Evolutionary conservation across 2,329 filamentous ascomycete species (phyloP), one percentile per base, ranked within the genome.

Genomic region (Hypomyces rosellus): DNA sequence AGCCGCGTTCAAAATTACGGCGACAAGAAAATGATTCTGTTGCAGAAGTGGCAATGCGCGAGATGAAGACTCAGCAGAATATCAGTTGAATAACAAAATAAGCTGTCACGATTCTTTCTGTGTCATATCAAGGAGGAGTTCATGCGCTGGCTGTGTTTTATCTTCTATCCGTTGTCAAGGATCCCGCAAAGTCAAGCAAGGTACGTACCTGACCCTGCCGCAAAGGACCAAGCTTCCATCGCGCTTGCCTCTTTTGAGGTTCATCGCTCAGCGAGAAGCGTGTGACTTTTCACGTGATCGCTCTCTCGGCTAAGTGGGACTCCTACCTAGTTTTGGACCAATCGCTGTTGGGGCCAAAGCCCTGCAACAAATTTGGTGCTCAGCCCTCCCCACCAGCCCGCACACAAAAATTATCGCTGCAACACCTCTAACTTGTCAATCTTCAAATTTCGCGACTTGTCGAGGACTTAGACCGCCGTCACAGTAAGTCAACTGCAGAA

Each of bases 401-500:
- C 68, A 68, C 68, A 70, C 68, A 71, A 71, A 71, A 69, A 66
- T 65, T 64, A 66, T 68, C 65, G 62, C 60, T 61, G 62, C 58
- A 58, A 61, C 61, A 63, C 59, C 51, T 68, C 55, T 63, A 66
- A 69, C 66, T 67, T 65, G 65, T 64, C 57, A 64, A 69, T 68
- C 65, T 65, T 61, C 62, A 68, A 67, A 64, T 63, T 64, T 69
- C 65, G 66, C 64, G 68, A 68, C 58, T 61, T 65, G 66, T 73
- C 66, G 69, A 69, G 64, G 70, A 70, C 67, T 72, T 62, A 61
- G 61, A 71, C 70, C 65, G 72, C 65, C 63, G 68, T 72, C 72
- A 77, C 64, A 70, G 75, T 78, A 73, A 70, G 75, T 74, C 56
- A 48, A 45, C 50, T 57, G 50, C 52, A 51, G 52, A 58, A 67